Conservation (phyloP, 371 early-diverging fungal species). For the Polyrhizophydium stewartii region DNA sequence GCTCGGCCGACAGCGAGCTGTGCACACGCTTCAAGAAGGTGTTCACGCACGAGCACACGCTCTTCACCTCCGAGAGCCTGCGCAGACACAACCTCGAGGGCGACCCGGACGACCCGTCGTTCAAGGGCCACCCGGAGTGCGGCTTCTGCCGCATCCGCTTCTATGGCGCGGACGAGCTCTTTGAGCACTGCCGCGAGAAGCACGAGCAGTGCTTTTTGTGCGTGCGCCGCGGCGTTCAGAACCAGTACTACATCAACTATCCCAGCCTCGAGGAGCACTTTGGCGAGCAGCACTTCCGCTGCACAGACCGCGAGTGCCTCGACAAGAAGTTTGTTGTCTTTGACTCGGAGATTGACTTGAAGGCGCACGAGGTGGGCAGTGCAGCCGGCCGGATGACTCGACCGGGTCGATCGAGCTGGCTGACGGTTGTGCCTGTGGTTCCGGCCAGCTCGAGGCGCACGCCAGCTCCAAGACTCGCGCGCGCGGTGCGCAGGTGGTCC, state of each 20-base stretch:
- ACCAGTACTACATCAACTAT: slow-evolving; percentile 85
- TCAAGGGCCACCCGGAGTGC: slow-evolving; percentile 91
- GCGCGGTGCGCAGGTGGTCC: slow-evolving; percentile 48
- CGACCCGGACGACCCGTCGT: slow-evolving; percentile 68
- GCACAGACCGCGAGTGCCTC: slow-evolving; percentile 74
- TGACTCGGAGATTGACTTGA: slow-evolving; percentile 82
- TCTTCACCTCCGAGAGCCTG: slow-evolving; percentile 67
- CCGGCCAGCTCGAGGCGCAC: slow-evolving; percentile 38
- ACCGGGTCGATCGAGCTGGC: slow-evolving; percentile 11
- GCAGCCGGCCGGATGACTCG: slow-evolving; percentile 7
- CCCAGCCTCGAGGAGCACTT: slow-evolving; percentile 82
- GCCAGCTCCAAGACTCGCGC: slow-evolving; percentile 31
- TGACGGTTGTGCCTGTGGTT: not conserved
- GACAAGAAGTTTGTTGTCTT: slow-evolving; percentile 97
- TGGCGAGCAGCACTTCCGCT: slow-evolving; percentile 74
- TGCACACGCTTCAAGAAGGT: slow-evolving; percentile 84
- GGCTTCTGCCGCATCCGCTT: slow-evolving; percentile 78
- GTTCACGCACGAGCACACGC: slow-evolving; percentile 83
- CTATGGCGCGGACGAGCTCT: slow-evolving; percentile 87
- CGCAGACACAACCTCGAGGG: slow-evolving; percentile 68
- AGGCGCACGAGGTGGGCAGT: slow-evolving; percentile 61
- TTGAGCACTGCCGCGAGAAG: slow-evolving; percentile 85
- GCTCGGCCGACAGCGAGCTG: slow-evolving; percentile 57
- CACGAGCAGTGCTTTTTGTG: slow-evolving; percentile 95
- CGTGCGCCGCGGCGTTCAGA: slow-evolving; percentile 62